Base-by-base conservation (phyloP, 2,329 filamentous ascomycete species). In the Botrytis cinerea region DNA sequence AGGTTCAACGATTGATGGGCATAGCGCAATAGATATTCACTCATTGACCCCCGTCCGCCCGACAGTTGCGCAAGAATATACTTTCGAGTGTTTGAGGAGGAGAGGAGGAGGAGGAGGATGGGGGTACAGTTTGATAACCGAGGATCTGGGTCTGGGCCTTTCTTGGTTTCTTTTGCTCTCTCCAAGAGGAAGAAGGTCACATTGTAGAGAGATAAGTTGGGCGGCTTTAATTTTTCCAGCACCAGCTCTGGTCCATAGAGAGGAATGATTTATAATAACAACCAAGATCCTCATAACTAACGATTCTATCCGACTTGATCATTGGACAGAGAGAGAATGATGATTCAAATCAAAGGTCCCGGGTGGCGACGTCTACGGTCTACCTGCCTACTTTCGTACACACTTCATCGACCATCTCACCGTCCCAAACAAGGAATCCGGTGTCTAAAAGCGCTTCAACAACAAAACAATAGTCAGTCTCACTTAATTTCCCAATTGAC, bases 321-420 rank as follows among this genome's bases (percentile, higher is more conserved):
- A 40, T 40, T 40, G 12, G 22, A n/a, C 35, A 40, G 59, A 20
- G 54, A 25, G 32, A 32, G 59, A 18, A 40, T 61, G 35, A 40
- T 40, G 22, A 25, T 38, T 38, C 35, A 25, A 16, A 25, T 38
- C 7, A 61, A 38, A 16, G 4, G 25, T 45, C 6, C 62, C 62
- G 62, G 62, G 40, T 64, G 62, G 62, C 62, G 62, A 43, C 43
- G 43, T 64, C 22, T 12, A 62, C 40, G n/a, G 43, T 64, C 22
- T 12, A 62, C 40, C 25, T 62, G 28, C 38, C 25, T 10, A 28
- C 38, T 4, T 18, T 5, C 61, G 28, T 57, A 18, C n/a, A 57
- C 51, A 54, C 28, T 14, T 54, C n/a, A 28, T 54, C 25, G 28
- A 57, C n/a, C 51, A 43, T 63, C 61, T 63, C n/a, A 38, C 38